Percentiles rank a stretch among this genome's conserved stretches.
Evolutionary conservation across 108 stramenopile genomes (phyloP).

Genomic region (Licmophora abbreviata): DNA sequence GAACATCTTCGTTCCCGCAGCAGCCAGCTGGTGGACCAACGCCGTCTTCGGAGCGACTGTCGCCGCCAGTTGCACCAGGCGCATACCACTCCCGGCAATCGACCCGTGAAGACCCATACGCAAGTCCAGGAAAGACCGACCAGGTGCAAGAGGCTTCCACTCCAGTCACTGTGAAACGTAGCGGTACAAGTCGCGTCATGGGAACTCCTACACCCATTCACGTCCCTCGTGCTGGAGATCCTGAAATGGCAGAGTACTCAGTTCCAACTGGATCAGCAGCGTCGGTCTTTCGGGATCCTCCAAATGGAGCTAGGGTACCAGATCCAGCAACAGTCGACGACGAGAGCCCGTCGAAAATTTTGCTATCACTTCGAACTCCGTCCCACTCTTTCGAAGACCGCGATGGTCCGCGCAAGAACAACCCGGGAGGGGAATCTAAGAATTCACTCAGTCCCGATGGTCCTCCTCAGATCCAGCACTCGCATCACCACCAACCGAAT

Average conservation of each 20-base stretch:
- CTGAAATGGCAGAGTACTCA: not conserved
- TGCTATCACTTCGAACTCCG: conserved; percentile 37
- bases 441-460: conserved; percentile 25
- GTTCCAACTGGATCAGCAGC: conserved; percentile 12
- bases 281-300: conserved; percentile 34
- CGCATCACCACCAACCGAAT: conserved; percentile 14
- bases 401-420: not conserved
- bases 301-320: no score
- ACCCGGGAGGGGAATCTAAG: not conserved
- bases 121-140: no score
- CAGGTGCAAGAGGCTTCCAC: no score
- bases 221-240: conserved; percentile 33
- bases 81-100: no score
- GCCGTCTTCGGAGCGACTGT: no score
- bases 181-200: conserved; percentile 43
- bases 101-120: no score
- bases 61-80: no score
- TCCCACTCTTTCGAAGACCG: conserved; percentile 37
- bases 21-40: no score
- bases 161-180: conserved; percentile 3
- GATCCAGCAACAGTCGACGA: conserved; percentile 4
- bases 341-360: conserved; percentile 26
- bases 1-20: no score
- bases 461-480: conserved; percentile 31
- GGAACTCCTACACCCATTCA: conserved; percentile 70